phyloP scores from a whole-genome alignment of 305 asterid species.

The Fraxinus greggii region DNA sequence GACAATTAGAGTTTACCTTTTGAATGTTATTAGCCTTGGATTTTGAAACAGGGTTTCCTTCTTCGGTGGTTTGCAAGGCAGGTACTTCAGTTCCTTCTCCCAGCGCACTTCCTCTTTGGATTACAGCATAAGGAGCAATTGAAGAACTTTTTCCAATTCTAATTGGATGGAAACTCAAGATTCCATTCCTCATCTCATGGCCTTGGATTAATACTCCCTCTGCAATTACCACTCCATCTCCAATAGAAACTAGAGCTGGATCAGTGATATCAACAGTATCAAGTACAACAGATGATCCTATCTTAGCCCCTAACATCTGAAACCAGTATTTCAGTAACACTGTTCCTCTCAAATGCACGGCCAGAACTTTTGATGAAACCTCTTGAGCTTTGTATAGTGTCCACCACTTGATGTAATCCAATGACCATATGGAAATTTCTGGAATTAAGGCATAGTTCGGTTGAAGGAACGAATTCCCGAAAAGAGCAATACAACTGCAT shows the following conservation, averaged over 20 bases:
- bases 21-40: conserved; percentile 35
- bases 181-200: conserved; percentile 62
- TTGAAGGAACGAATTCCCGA: conserved; percentile 69
- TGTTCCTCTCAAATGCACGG: conserved; percentile 81
- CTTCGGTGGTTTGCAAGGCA: conserved; percentile 51
- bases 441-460: conserved; percentile 67
- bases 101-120: conserved; percentile 56
- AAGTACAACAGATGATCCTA: conserved; percentile 60
- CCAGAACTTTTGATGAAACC: conserved; percentile 62
- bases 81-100: conserved; percentile 49
- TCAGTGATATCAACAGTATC: conserved; percentile 73
- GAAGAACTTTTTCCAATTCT: conserved; percentile 55
- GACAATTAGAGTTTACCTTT: conserved; percentile 29
- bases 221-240: conserved; percentile 57
- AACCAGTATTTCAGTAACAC: conserved; percentile 70
- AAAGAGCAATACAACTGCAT: conserved; percentile 49
- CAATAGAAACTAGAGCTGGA: conserved; percentile 69
- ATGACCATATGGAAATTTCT: conserved; percentile 56
- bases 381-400: conserved; percentile 74
- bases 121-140: conserved; percentile 60
- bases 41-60: conserved; percentile 34
- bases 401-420: conserved; percentile 79
- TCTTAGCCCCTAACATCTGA: conserved; percentile 66
- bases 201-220: conserved; percentile 69
- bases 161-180: conserved; percentile 52